Base-by-base conservation (phyloP, 2,329 filamentous ascomycete genomes). In the Cladorrhinum sp. region DNA sequence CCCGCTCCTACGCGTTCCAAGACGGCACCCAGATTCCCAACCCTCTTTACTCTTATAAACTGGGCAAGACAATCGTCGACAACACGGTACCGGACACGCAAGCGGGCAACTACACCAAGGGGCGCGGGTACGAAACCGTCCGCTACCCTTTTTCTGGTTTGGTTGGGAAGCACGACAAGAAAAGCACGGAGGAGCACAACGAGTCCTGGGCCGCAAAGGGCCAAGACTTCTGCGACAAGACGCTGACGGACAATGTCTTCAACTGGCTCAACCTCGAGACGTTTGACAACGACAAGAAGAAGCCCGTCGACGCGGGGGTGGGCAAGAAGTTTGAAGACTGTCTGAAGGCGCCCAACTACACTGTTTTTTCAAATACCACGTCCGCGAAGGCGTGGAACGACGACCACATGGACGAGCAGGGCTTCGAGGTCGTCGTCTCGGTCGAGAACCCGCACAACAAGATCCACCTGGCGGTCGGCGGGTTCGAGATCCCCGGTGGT, bases 341-440 rank as follows among this genome's bases (percentile, higher is more conserved):
- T 27, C 66, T 74, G 20, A 29, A 67, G 1, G 70, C 71, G 1
- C 70, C 70, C 8, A 72, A 70, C 58, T 74, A 74, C 61, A 73
- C 70, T 16, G 67, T 71, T 22, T 74, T 74, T 58, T 73, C 70
- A 29, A 73, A 74, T 58, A 69, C 49, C 4, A 66, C 62, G 1
- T 73, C 71, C 0, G 57, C 62, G 18, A 52, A 53, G 24, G 48
- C 62, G 48, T 70, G 65, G 64, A 68, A 63, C 38, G 62, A 65
- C 7, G 61, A 68, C 3, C 50, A 62, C 18, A 49, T 22, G n/a
- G 48, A 60, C 48, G 55, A 52, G 10, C 10, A 23, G 7, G 27
- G 50, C 22, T 27, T 13, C 16, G 10, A 36, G 4, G 20, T n/a
- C 29, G 64, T 60, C 25, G 64, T 68, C 9, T 56, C 69, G 1